Evolutionary conservation across 345 rosid species (phyloP).

Genomic region (Aquilaria sinensis): DNA sequence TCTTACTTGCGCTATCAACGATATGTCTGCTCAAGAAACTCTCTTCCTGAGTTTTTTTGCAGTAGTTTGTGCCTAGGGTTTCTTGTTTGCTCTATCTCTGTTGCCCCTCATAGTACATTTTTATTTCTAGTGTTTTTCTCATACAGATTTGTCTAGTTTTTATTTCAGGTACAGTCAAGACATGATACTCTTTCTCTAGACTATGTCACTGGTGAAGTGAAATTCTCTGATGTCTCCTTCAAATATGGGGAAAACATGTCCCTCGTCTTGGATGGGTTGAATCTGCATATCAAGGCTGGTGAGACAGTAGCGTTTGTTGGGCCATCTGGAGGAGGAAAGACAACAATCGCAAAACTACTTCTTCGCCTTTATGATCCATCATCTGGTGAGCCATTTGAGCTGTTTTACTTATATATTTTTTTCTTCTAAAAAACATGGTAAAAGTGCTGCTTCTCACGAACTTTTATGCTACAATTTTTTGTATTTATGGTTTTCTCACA

Average conservation of each 20-base stretch:
- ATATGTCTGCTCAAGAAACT: too few relatives aligned
- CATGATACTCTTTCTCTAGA: constrained; percentile 51
- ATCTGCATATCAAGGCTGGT: constrained; percentile 83
- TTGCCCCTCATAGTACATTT: background rate
- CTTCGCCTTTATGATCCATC: constrained; percentile 85
- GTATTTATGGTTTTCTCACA: background rate
- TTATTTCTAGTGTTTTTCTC: background rate
- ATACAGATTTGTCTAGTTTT: constrained; percentile 17
- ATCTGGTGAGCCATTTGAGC: constrained; percentile 41
- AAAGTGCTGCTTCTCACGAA: background rate
- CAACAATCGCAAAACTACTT: constrained; percentile 89
- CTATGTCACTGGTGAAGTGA: constrained; percentile 65
- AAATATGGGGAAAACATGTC: constrained; percentile 50
- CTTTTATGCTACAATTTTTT: constrained; percentile 5
- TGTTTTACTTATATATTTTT: background rate
- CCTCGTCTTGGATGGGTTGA: constrained; percentile 54
- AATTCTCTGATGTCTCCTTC: constrained; percentile 62
- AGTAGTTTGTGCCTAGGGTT: too few relatives aligned
- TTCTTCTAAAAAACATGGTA: background rate
- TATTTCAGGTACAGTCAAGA: constrained; percentile 56
- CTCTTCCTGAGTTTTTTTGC: too few relatives aligned
- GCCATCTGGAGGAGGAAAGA: constrained; percentile 98
- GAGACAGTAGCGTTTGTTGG: constrained; percentile 91
- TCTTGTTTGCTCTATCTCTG: too few relatives aligned
- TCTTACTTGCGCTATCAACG: too few relatives aligned